These are phyloP conservation scores for Fusarium sp. DNA, from an alignment of 2,329 filamentous ascomycete species.

Conservation along the genomic window DNA sequence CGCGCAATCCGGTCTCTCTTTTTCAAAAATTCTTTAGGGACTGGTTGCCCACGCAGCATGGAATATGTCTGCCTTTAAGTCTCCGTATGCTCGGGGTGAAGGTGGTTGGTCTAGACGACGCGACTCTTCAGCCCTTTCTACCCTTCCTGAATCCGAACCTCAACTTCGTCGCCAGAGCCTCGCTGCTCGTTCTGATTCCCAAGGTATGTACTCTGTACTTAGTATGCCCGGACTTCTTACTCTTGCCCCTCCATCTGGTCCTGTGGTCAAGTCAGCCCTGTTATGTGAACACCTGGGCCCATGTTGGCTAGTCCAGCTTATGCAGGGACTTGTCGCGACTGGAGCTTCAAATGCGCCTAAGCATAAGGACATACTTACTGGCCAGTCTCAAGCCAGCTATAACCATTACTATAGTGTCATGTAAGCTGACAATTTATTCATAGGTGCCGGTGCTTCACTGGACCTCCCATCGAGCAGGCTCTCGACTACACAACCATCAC, in stretches of 20 bases:
- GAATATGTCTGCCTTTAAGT: slow-evolving; percentile 53
- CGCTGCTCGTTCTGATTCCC: slow-evolving; percentile 49
- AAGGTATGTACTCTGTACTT: slow-evolving; percentile 48
- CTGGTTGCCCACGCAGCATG: slow-evolving; percentile 52
- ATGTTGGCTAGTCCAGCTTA: slow-evolving; percentile 23
- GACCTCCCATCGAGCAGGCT: slow-evolving; percentile 46
- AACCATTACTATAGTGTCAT: slow-evolving; percentile 20
- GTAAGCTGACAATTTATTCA: slow-evolving; percentile 47
- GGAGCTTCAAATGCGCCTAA: slow-evolving; percentile 22
- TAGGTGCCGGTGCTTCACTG: slow-evolving; percentile 45
- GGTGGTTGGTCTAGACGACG: slow-evolving; percentile 47
- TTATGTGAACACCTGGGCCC: slow-evolving; percentile 17
- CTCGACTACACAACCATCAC: slow-evolving; percentile 53
- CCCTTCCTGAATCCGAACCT: slow-evolving; percentile 41
- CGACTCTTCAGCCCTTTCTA: slow-evolving; percentile 46
- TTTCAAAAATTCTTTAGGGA: slow-evolving; percentile 42
- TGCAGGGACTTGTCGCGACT: slow-evolving; percentile 29
- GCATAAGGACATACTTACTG: slow-evolving; percentile 2
- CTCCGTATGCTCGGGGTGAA: slow-evolving; percentile 48
- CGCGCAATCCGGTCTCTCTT: slow-evolving; percentile 39
- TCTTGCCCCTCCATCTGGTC: slow-evolving; percentile 12
- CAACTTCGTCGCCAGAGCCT: slow-evolving; percentile 43
- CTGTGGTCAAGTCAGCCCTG: slow-evolving; percentile 22
- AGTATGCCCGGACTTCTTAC: slow-evolving; percentile 2
- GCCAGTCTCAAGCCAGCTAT: slow-evolving; percentile 14